These are phyloP conservation scores for Coriaria nepalensis DNA, from an alignment of 306 rosid genomes.

Conservation along the genomic window DNA sequence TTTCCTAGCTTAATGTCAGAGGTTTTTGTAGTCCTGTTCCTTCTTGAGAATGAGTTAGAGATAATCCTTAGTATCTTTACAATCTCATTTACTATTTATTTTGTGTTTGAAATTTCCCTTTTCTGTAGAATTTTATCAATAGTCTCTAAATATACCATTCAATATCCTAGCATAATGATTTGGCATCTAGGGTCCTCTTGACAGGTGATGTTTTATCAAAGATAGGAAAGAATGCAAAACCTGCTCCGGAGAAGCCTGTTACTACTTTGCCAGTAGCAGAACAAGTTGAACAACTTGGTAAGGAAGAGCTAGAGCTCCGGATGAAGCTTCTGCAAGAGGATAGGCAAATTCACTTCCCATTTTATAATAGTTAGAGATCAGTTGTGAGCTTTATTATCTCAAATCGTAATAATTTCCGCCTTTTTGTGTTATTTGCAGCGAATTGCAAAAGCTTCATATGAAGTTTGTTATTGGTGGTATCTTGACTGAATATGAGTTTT, in stretches of 20 bases:
- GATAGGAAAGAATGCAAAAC: conserved; percentile 39
- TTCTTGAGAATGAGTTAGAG: not conserved
- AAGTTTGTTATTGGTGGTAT: conserved; percentile 72
- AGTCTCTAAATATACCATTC: conserved; percentile 5
- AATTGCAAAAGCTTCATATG: conserved; percentile 78
- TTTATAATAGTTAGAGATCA: conserved; percentile 1
- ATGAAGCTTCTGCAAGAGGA: conserved; percentile 74
- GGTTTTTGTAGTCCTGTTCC: not conserved
- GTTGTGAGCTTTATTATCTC: not conserved
- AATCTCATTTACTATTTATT: too few relatives aligned
- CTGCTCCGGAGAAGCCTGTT: conserved; percentile 16
- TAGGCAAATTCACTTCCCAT: conserved; percentile 33
- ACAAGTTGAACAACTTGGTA: conserved; percentile 50
- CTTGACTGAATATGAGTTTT: conserved; percentile 93
- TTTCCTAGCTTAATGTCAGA: conserved; percentile 3
- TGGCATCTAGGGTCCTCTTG: conserved; percentile 23
- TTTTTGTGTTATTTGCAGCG: conserved; percentile 33
- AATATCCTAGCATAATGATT: conserved; percentile 8
- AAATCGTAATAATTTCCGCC: not conserved
- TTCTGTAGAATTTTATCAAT: not conserved
- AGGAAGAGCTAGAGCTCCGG: conserved; percentile 61
- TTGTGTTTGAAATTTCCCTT: not conserved
- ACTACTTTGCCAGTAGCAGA: conserved; percentile 12
- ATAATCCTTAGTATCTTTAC: not conserved
- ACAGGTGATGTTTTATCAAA: conserved; percentile 59